Base-by-base conservation (phyloP, 163 green algal genomes). In the Prototheca wickerhamii region DNA sequence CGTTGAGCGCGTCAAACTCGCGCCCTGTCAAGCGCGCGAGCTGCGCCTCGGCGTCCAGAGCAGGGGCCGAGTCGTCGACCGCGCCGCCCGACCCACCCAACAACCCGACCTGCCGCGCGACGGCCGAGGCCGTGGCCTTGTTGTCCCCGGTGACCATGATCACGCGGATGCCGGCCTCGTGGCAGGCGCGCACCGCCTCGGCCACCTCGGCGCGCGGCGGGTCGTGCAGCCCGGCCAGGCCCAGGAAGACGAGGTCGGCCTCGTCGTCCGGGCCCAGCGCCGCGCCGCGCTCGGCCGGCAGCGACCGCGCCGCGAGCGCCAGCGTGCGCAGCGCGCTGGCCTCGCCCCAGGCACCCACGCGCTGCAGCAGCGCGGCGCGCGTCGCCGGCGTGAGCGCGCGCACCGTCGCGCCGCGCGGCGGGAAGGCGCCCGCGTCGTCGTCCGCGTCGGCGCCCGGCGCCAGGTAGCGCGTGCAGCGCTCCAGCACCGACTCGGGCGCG, bases 111-210 rank as follows among this genome's bases (percentile, higher is more conserved):
- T 82, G 72, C 0, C 68, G 32, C 4, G 70, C 82, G n/a, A 95
- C 81, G 1, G 76, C 64, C 64, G 84, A 76, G 0, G 87, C 85
- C 8, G 86, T 93, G 8, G 71, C 76, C 29, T 76, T 82, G 67
- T 89, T 89, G 71, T 91, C 84, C 28, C 89, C 89, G 4, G 89
- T 96, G 21, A 96, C 84, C 68, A 97, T 86, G 25, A 97, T 80
- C 46, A 97, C 85, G 1, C 80, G 63, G 20, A 93, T 89, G 61
- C 86, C 86, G 3, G 86, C 86, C 5, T 34, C 63, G 2, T 70
- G 1, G 58, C 58, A 64, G 17, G 35, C 34, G 15, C 15, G 21
- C n/a, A 64, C 65, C 10, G 90, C 89, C 3, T 51, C 53, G 0
- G 26, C 15, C 21, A 89, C 86, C 60, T 95, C 86, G 2, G 71